These are phyloP conservation scores for Trichoderma afroharzianum DNA, from an alignment of 2,329 filamentous ascomycete genomes.

Conservation along the genomic window DNA sequence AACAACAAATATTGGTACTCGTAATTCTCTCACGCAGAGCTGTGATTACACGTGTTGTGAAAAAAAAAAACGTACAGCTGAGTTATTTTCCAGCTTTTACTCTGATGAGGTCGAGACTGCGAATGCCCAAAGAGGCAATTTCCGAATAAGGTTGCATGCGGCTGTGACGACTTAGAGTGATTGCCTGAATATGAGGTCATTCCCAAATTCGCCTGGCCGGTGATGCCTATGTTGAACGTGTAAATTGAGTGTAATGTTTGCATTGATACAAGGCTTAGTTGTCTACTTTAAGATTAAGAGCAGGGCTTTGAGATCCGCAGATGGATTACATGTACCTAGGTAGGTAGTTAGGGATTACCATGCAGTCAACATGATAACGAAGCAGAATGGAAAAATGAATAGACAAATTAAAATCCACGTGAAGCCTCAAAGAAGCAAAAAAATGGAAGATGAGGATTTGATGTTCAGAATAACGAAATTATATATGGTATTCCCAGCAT, in stretches of 20 bases:
- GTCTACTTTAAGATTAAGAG: neutral
- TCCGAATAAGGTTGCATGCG: neutral
- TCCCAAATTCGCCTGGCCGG: neutral
- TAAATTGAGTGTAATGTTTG: neutral
- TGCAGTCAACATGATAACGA: neutral
- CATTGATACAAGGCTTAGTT: neutral
- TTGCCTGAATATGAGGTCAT: neutral
- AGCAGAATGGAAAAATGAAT: too few species aligned
- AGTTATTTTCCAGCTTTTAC: neutral
- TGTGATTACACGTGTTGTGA: accelerated
- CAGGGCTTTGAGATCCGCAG: neutral
- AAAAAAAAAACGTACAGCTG: accelerated
- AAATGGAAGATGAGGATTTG: too few species aligned
- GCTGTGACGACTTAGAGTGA: neutral
- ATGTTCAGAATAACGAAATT: too few species aligned
- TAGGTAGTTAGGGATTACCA: neutral
- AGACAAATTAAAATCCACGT: neutral
- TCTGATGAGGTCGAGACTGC: neutral
- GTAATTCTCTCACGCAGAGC: too few species aligned
- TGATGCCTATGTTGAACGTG: neutral
- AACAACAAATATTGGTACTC: neutral
- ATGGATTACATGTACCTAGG: too few species aligned
- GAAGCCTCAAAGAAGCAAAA: too few species aligned
- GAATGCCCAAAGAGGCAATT: neutral
- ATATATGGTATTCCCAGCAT: neutral